phyloP scores from a whole-genome alignment of 352 stramenopile species.

The Globisporangium alternatum region DNA sequence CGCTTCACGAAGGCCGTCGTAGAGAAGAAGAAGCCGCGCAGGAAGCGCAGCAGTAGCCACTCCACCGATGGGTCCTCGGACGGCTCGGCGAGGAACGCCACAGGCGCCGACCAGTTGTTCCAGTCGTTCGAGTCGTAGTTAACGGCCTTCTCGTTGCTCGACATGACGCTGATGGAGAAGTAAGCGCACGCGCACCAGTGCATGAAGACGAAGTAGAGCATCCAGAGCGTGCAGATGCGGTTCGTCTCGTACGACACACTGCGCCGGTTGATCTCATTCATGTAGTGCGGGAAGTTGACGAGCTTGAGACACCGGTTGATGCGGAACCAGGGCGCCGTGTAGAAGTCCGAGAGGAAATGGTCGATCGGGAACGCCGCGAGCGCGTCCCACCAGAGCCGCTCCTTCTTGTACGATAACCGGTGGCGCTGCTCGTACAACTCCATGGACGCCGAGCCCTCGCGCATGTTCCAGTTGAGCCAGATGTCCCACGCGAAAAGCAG shows the following conservation, averaged over 20 bases:
- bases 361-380: slow-evolving; percentile 50
- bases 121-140: slow-evolving; percentile 18
- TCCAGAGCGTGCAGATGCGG: slow-evolving; percentile 34
- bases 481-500: slow-evolving; percentile 53
- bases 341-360: slow-evolving; percentile 53
- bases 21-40: slow-evolving; percentile 50
- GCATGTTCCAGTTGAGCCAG: slow-evolving; percentile 64
- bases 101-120: slow-evolving; percentile 39
- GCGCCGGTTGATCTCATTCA: slow-evolving; percentile 48
- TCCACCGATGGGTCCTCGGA: slow-evolving; percentile 9
- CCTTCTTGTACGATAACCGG: slow-evolving; percentile 33
- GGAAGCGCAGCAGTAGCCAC: slow-evolving; percentile 27
- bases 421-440: slow-evolving; percentile 54
- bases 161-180: slow-evolving; percentile 26
- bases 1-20: slow-evolving; percentile 43
- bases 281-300: slow-evolving; percentile 52
- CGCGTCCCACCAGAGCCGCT: slow-evolving; percentile 36
- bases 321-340: slow-evolving; percentile 32
- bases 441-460: slow-evolving; percentile 40
- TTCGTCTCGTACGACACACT: slow-evolving; percentile 52
- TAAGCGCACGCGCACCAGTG: slow-evolving; percentile 57
- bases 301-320: slow-evolving; percentile 55
- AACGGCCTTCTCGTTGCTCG: neutral
- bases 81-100: slow-evolving; percentile 12
- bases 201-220: slow-evolving; percentile 42